Evolutionary conservation across 2,329 filamentous ascomycete species (phyloP).

Genomic region (Aspergillus costaricaensis): DNA sequence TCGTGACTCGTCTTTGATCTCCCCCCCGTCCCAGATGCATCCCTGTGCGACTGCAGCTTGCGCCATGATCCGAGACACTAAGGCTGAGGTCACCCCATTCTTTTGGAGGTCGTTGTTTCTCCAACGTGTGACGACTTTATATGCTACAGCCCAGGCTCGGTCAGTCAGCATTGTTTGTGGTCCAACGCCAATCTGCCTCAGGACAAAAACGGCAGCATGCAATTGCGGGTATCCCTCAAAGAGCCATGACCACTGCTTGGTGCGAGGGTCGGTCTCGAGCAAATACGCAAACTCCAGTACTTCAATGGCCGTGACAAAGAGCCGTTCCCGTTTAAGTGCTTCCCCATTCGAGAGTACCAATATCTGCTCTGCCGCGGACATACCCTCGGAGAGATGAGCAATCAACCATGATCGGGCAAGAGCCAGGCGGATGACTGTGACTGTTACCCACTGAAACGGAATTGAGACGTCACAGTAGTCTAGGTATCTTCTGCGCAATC

Average conservation of each 20-base stretch:
- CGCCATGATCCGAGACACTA: background rate
- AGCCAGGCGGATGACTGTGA: background rate
- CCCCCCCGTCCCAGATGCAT: too few species aligned
- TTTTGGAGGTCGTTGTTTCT: background rate
- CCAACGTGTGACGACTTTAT: background rate
- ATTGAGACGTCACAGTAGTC: constrained; percentile 55
- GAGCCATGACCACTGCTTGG: background rate
- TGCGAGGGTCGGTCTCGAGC: background rate
- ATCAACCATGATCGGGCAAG: background rate
- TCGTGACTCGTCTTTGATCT: too few species aligned
- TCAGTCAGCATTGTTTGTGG: constrained; percentile 51
- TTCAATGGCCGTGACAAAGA: background rate
- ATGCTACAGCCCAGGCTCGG: background rate
- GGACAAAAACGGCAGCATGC: constrained; percentile 57
- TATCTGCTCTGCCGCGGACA: too few species aligned
- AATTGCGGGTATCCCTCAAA: background rate
- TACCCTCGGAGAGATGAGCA: background rate
- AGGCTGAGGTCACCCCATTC: background rate
- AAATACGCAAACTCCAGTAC: background rate
- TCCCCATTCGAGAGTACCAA: rapidly evolving
- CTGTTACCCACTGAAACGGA: constrained; percentile 34
- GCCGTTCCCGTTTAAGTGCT: constrained; percentile 26
- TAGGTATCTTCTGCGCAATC: constrained; percentile 46
- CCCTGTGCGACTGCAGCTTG: background rate
- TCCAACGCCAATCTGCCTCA: constrained; percentile 60